Conservation (phyloP, 2,329 filamentous ascomycete genomes). For the Fusarium nodosum region DNA sequence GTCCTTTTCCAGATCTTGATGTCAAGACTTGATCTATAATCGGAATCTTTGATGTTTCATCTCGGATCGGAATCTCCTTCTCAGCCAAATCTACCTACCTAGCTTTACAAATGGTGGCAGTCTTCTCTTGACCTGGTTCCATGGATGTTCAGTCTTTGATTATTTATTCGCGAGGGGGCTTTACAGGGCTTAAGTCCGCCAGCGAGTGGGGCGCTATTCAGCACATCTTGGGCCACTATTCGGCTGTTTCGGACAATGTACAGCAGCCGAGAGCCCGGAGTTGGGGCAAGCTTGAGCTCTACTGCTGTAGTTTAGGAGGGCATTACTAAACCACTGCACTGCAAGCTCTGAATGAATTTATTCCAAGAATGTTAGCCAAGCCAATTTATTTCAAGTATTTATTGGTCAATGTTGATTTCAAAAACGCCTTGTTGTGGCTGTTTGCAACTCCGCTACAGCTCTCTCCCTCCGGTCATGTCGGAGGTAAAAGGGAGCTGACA, state of each 20-base stretch:
- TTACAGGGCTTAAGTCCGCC: conserved; percentile 45
- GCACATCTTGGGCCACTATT: conserved; percentile 6
- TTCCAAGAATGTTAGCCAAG: not conserved
- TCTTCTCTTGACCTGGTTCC: not conserved
- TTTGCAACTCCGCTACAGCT: conserved; percentile 5
- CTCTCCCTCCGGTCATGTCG: not conserved
- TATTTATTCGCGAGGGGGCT: conserved; percentile 41
- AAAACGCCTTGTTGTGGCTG: conserved; percentile 6
- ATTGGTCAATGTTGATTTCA: not conserved
- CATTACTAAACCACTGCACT: conserved; percentile 19
- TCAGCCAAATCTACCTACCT: not conserved
- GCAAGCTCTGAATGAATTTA: not conserved
- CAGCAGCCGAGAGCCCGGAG: conserved; percentile 36
- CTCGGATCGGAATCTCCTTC: not conserved
- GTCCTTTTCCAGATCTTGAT: conserved; percentile 7
- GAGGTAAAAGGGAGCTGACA: conserved; percentile 31
- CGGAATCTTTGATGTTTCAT: not conserved
- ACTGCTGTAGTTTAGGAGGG: not conserved
- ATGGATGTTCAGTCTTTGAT: conserved; percentile 6
- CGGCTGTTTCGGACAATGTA: conserved; percentile 42
- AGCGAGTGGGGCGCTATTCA: conserved; percentile 28
- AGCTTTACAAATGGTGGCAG: conserved; percentile 4
- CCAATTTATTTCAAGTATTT: not conserved
- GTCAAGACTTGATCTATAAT: conserved; percentile 7
- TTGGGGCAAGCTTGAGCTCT: conserved; percentile 28